Evolutionary conservation across 1,284 basidiomycete species (phyloP).

Genomic region (Uromyces viciae-fabae): DNA sequence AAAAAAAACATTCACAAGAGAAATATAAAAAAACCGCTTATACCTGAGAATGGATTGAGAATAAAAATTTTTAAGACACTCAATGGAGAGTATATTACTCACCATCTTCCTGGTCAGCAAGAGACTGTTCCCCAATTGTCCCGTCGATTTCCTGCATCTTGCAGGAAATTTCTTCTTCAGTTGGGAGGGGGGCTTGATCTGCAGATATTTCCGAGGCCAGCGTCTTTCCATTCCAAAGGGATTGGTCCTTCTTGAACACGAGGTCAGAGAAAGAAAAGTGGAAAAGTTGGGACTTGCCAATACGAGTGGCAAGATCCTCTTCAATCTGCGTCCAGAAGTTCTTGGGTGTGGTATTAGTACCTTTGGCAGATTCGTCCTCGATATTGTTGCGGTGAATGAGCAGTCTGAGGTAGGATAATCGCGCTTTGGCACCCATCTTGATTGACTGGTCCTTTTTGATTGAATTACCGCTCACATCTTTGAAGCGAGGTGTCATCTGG

Average conservation of each 20-base stretch:
- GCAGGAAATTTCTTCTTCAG: not conserved
- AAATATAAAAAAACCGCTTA: not conserved
- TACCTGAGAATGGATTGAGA: not conserved
- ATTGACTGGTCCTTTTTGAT: not conserved
- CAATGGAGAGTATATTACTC: not conserved
- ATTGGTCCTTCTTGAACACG: not conserved
- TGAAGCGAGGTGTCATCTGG: not conserved
- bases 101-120: not conserved
- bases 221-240: not conserved
- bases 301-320: not conserved
- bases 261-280: not conserved
- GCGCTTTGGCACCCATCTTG: not conserved
- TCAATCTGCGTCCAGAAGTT: not conserved
- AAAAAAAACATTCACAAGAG: not conserved
- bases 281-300: not conserved
- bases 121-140: not conserved
- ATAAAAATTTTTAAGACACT: not conserved
- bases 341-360: not conserved
- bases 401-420: not conserved
- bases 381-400: not conserved
- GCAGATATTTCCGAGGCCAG: not conserved
- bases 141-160: not conserved
- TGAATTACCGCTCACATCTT: not conserved
- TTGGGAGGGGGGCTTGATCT: not conserved
- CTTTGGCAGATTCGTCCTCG: not conserved